Evolutionary conservation across 257 asterid genomes (phyloP).

Genomic region (Prunella vulgaris): DNA sequence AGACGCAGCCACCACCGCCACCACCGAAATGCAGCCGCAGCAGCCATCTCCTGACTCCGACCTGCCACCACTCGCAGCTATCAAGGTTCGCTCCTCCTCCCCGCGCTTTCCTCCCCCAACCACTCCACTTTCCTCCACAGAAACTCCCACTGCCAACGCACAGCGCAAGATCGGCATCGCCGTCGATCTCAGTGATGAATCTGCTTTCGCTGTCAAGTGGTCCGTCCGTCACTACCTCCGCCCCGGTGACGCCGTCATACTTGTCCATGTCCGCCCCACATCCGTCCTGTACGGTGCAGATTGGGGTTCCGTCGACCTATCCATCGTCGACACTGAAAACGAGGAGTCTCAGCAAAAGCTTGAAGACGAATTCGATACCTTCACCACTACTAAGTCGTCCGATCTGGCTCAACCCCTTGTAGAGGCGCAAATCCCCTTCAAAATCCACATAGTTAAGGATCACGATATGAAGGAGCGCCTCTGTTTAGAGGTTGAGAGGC

Average conservation of each 20-base stretch:
- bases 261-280: slow-evolving; percentile 82
- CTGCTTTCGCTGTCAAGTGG: slow-evolving; percentile 88
- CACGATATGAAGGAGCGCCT: slow-evolving; percentile 90
- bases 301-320: slow-evolving; percentile 84
- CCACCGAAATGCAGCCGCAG: slow-evolving; percentile 42
- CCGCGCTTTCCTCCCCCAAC: slow-evolving; percentile 82
- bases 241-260: slow-evolving; percentile 79
- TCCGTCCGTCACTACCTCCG: slow-evolving; percentile 76
- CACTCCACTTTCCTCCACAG: slow-evolving; percentile 49
- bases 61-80: slow-evolving; percentile 70
- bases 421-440: slow-evolving; percentile 82
- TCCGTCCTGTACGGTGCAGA: slow-evolving; percentile 93
- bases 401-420: slow-evolving; percentile 78
- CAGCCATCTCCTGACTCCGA: slow-evolving; percentile 85
- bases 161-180: slow-evolving; percentile 89
- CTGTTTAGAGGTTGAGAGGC: slow-evolving; percentile 84
- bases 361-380: slow-evolving; percentile 70
- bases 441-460: slow-evolving; percentile 87
- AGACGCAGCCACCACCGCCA: background rate
- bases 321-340: slow-evolving; percentile 57
- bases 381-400: slow-evolving; percentile 63
- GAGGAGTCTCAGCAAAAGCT: slow-evolving; percentile 65
- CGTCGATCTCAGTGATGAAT: slow-evolving; percentile 79
- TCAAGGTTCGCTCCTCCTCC: slow-evolving; percentile 83
- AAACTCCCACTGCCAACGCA: slow-evolving; percentile 77